Base-by-base conservation (phyloP, 73 alveolate species). In the Paramecium biaurelia region DNA sequence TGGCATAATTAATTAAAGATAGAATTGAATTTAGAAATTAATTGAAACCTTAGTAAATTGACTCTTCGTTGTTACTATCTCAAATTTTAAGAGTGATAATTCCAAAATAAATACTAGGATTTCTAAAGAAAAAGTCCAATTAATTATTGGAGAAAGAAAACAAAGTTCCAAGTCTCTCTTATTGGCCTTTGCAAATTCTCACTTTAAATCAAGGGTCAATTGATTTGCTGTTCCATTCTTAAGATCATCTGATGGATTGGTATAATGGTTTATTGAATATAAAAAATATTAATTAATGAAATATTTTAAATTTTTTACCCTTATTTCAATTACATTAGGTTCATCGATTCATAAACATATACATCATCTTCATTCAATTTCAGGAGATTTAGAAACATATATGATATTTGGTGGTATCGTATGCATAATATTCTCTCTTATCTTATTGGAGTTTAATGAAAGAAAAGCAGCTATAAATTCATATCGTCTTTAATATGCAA, bases 381-480 rank as follows among this genome's bases (percentile, higher is more conserved):
- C 14, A n/a, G 68, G 32, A 53, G 14, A 20, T 3, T 53, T 53
- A 21, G 68, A 53, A 15, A 53, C 68, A 1, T 1, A 63, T 23
- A 12, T 63, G 14, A 5, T 63, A 1, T 20, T 12, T 63, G 45
- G 4, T 53, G 68, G 28, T n/a, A 7, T 53, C 4, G 14, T 21
- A 18, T 53, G 68, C 34, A 53, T 53, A 53, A n/a, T 12, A 12
- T 7, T 63, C 45, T 26, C 84, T 2, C 0, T 63, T 30, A 15
- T 63, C 12, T 12, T 63, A 26, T 32, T 63, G 45, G 26, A 7
- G 84, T 63, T 30, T 12, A 63, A 63, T 63, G 84, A 63, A 63
- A 63, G 84, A 63, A 63, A 18, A 26, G 84, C 84, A 24, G 84
- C 84, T 30, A 63, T 63, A 6, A 63, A 63, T 63, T 63, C 84